Conservation (phyloP, 78 protist species). For the Bodo saltans region DNA sequence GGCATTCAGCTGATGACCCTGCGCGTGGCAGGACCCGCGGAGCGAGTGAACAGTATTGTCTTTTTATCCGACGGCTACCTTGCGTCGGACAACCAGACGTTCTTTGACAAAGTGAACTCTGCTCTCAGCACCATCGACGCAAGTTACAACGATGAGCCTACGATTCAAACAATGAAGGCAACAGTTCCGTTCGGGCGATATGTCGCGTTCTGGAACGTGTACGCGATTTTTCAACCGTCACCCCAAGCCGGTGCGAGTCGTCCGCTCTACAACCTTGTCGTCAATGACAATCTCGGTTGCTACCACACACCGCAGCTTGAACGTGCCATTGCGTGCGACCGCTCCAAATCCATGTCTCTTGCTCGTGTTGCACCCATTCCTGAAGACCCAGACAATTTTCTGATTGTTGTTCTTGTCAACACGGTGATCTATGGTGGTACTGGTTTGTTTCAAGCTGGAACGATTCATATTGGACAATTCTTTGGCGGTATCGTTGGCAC, state of each 20-base stretch:
- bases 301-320: not conserved
- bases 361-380: not conserved
- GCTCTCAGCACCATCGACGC: too few relatives aligned
- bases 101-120: too few relatives aligned
- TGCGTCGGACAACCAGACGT: too few relatives aligned
- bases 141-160: too few relatives aligned
- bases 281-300: slow-evolving; percentile 1
- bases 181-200: slow-evolving; percentile 14
- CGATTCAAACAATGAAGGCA: not conserved
- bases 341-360: not conserved
- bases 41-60: too few relatives aligned
- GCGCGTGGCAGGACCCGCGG: too few relatives aligned
- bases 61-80: too few relatives aligned
- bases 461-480: not conserved
- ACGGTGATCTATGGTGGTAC: slow-evolving; percentile 10
- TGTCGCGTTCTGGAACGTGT: not conserved
- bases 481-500: not conserved
- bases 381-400: not conserved
- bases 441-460: not conserved
- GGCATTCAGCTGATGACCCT: too few relatives aligned
- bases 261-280: not conserved
- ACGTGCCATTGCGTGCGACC: slow-evolving; percentile 1
- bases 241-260: not conserved
- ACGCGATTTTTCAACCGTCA: slow-evolving; percentile 11
- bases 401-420: slow-evolving; percentile 9